These are phyloP conservation scores for Neurospora sp. DNA, from an alignment of 495 filamentous ascomycete species.

Conservation along the genomic window DNA sequence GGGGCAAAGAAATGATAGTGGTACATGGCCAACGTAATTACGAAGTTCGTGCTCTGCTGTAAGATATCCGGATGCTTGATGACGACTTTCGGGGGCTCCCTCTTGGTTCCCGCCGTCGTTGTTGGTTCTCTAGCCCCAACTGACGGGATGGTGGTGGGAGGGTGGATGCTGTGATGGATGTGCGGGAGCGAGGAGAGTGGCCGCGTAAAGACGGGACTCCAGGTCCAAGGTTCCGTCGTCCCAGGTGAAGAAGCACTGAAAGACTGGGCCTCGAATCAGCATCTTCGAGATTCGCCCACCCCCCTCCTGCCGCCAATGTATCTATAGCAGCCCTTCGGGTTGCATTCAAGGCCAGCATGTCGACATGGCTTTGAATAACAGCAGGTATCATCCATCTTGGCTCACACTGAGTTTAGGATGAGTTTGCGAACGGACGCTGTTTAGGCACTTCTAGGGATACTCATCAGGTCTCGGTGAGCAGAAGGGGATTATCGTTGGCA, in stretches of 20 bases:
- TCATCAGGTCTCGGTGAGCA: not conserved
- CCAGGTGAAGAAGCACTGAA: not conserved
- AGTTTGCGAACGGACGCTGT: not conserved
- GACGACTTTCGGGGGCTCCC: not conserved
- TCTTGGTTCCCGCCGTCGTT: not conserved
- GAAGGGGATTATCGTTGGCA: not conserved
- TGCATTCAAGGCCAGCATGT: not conserved
- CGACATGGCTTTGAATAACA: not conserved
- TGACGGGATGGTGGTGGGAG: not conserved
- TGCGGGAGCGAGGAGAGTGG: not conserved
- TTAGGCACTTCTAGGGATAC: not conserved
- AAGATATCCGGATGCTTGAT: not conserved
- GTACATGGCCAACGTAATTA: not conserved
- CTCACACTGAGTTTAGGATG: not conserved
- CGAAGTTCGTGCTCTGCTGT: not conserved
- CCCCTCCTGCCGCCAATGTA: not conserved
- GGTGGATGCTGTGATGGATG: not conserved
- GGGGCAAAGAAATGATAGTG: not conserved
- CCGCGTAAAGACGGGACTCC: not conserved
- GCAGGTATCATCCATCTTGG: not conserved
- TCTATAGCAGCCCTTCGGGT: not conserved
- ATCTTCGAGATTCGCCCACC: not conserved
- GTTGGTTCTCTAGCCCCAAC: not conserved
- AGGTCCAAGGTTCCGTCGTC: not conserved
- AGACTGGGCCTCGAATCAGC: not conserved